Base-by-base conservation (phyloP, 768 basidiomycete species). In the Rhizopogon rudus region DNA sequence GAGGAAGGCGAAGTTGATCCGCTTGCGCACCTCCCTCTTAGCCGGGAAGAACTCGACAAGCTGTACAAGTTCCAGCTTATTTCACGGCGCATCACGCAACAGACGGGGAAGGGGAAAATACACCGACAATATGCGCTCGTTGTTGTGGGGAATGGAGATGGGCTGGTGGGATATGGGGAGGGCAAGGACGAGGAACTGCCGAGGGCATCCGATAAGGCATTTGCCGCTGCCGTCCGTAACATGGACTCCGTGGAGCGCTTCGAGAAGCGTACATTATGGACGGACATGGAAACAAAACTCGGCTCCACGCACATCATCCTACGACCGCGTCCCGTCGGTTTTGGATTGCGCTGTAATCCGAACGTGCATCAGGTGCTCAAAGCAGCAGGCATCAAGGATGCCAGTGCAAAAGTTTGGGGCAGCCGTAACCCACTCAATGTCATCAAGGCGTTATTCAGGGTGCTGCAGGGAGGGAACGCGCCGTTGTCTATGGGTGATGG, bases 231-330 rank as follows among this genome's bases (percentile, higher is more conserved):
- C 2, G 77, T 96, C 29, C 80, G 87, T 58, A 89, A 86, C 65
- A 88, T 98, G 87, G 97, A 98, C 71, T 87, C 78, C 63, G 92
- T 99, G 53, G 88, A 91, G 60, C 84, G 93, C n/a, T 98, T 93
- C 71, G 96, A 99, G 71, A 77, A 84, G 59, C 82, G 97, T 50
- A 98, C 97, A n/a, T 78, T 97, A 16, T 98, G 92, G 91, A 92
- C 93, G 20, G 89, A 93, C 51, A 82, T 95, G 76, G 75, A 81
- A 51, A 77, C 77, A 59, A 99, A 98, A 73, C 84, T 92, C 58
- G 93, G 94, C 16, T 77, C 89, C 13, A 93, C 91, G 7, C 79
- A 80, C 57, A 77, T 98, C 59, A 80, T 90, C 60, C 71, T 98
- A 63, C 81, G 96, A 25, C 90, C 88, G 0, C 78, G 88, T 33